Evolutionary conservation across 176 grass and related monocot species (phyloP).

Genomic region (Oropetium thomaeum): DNA sequence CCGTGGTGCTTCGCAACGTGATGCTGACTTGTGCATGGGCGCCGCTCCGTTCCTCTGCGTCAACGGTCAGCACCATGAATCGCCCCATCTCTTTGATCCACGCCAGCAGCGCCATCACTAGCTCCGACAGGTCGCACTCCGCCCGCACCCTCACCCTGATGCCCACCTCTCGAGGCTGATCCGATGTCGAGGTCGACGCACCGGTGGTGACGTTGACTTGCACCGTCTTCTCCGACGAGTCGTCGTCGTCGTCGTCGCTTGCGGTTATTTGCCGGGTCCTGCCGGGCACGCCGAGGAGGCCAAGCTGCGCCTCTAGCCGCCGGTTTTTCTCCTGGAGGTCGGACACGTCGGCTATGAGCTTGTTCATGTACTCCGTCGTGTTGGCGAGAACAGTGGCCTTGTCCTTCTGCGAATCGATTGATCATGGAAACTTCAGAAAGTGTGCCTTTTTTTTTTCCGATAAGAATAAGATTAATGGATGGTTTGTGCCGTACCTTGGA

Average conservation of each 20-base stretch:
- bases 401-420: constrained; percentile 44
- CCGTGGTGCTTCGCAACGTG: constrained; percentile 30
- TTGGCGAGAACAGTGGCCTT: constrained; percentile 58
- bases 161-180: constrained; percentile 22
- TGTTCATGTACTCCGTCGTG: constrained; percentile 61
- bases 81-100: constrained; percentile 27
- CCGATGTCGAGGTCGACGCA: constrained; percentile 6
- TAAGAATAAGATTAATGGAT: background rate
- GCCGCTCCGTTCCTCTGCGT: constrained; percentile 6
- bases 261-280: background rate
- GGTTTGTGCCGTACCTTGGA: constrained; percentile 43
- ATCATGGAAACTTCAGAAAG: background rate
- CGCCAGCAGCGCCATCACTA: constrained; percentile 26
- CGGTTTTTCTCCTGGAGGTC: constrained; percentile 50
- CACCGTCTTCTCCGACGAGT: constrained; percentile 18
- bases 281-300: background rate
- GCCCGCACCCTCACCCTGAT: constrained; percentile 32
- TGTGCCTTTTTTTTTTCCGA: too few relatives aligned
- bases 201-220: constrained; percentile 24
- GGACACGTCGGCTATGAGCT: constrained; percentile 44
- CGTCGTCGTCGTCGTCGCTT: background rate
- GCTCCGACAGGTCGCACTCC: constrained; percentile 41
- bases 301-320: constrained; percentile 46
- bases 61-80: constrained; percentile 31
- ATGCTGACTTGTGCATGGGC: constrained; percentile 23